A percentile compares a stretch with the other conserved stretches of the same genome.
These are phyloP conservation scores for Alternaria gaisen DNA, from an alignment of 2,329 filamentous ascomycete species.

Conservation along the genomic window DNA sequence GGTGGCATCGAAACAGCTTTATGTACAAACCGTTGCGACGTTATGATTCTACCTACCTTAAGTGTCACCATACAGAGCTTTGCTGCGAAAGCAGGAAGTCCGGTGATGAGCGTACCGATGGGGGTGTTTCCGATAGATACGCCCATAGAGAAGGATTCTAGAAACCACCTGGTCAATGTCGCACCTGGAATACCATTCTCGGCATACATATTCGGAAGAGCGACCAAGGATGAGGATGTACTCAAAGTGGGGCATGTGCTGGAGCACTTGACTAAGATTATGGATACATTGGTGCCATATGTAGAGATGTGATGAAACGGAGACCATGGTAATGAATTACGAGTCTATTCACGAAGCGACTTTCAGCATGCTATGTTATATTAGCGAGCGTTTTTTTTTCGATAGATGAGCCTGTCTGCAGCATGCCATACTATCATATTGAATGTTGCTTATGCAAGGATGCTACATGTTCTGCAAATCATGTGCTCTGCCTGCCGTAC, in stretches of 20 bases:
- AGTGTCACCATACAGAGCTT: conserved; percentile 55
- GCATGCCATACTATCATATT: not conserved
- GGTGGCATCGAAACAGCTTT: conserved; percentile 67
- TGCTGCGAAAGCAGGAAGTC: conserved; percentile 55
- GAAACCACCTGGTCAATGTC: conserved; percentile 57
- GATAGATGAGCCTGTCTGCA: not conserved
- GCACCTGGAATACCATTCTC: conserved; percentile 62
- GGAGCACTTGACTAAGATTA: conserved; percentile 6
- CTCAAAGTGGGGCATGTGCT: conserved; percentile 15
- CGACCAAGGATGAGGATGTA: conserved; percentile 13
- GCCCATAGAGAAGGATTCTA: conserved; percentile 51
- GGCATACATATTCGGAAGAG: conserved; percentile 15
- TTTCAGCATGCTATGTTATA: not conserved
- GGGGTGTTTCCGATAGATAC: conserved; percentile 61
- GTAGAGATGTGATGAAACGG: not conserved
- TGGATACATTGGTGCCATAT: conserved; percentile 8
- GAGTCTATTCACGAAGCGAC: not conserved
- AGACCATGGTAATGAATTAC: too few relatives aligned
- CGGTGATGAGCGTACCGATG: conserved; percentile 68
- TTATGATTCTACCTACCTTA: conserved; percentile 65
- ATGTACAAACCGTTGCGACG: conserved; percentile 62
- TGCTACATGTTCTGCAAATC: not conserved
- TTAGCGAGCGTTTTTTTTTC: not conserved
- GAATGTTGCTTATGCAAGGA: not conserved
- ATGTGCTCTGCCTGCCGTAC: not conserved